Evolutionary conservation across 176 grass and related monocot species (phyloP), one percentile per base, ranked within the genome.

Genomic region (Elaeis guineensis): DNA sequence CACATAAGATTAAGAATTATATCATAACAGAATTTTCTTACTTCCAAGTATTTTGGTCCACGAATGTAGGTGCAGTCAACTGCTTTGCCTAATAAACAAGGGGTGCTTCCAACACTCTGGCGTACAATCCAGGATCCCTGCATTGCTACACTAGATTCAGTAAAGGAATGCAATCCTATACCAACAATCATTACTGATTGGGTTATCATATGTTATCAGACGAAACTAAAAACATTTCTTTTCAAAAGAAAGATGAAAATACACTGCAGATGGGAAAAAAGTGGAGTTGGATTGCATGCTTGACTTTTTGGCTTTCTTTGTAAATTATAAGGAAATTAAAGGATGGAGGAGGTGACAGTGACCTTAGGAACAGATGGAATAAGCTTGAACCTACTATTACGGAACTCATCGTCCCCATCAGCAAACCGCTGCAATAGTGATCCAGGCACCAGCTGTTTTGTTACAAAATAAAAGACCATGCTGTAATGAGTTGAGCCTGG

Each of bases 81-180:
- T 59, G 92, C 92, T 85, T 97, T 97, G 59, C 92, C 92, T 72
- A 97, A 66, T 18, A 97, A 69, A 91, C 92, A 97, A 53, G 92
- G 92, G 25, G 84, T 97, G 81, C 78, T 85, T 52, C 92, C 92
- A 79, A 97, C 92, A 77, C 87, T 88, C 62, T 97, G 87, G 28
- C 87, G 92, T 19, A 97, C 92, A 80, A 97, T 97, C 92, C 87
- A 97, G 74, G 92, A 88, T 4, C 92, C 92, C 92, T 97, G 73
- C 55, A 64, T 44, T 44, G 35, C 35, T 44, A 44, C 35, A 44
- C 35, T 12, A 44, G 35, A 44, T 9, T 12, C 35, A 44, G 35
- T 12, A 3, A 44, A 12, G 9, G 11, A 44, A 44, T 44, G 9
- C 35, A 44, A 44, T 44, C 11, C 35, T 44, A 9, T 44, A 8